Conservation (phyloP, 2,329 filamentous ascomycete species). For the Fusarium sp. region DNA sequence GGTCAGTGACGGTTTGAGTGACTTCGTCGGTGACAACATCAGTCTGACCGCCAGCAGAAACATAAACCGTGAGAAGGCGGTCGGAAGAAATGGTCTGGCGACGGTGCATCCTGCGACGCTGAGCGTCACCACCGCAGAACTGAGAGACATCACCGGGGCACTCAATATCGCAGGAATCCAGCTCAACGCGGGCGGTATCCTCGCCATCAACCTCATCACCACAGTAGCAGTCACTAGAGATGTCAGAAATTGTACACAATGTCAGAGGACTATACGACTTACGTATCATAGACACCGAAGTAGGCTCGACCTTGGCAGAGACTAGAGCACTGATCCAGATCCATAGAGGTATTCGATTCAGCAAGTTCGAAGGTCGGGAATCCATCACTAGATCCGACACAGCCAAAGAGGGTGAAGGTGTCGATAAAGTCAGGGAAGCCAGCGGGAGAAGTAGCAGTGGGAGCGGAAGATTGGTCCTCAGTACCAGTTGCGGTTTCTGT, state of each 20-base stretch:
- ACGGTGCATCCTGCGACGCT: conserved; percentile 15
- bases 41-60: neutral
- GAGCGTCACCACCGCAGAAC: conserved; percentile 34
- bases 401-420: conserved; percentile 42
- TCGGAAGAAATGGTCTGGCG: conserved; percentile 34
- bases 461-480: conserved; percentile 40
- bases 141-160: conserved; percentile 36
- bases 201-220: conserved; percentile 24
- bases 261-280: neutral
- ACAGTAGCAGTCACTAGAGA: conserved; percentile 33
- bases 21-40: neutral
- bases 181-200: conserved; percentile 3
- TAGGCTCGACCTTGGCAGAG: conserved; percentile 37
- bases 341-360: conserved; percentile 26
- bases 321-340: conserved; percentile 39
- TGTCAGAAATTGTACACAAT: neutral
- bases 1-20: conserved; percentile 25
- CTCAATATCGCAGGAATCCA: conserved; percentile 19
- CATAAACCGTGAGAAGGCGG: conserved; percentile 37
- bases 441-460: conserved; percentile 25
- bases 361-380: conserved; percentile 39
- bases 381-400: conserved; percentile 29
- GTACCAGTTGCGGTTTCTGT: conserved; percentile 26
- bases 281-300: conserved; percentile 43
- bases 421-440: conserved; percentile 30